phyloP scores from a whole-genome alignment of 2,329 filamentous ascomycete species.

The Furcasterigmium sp. region DNA sequence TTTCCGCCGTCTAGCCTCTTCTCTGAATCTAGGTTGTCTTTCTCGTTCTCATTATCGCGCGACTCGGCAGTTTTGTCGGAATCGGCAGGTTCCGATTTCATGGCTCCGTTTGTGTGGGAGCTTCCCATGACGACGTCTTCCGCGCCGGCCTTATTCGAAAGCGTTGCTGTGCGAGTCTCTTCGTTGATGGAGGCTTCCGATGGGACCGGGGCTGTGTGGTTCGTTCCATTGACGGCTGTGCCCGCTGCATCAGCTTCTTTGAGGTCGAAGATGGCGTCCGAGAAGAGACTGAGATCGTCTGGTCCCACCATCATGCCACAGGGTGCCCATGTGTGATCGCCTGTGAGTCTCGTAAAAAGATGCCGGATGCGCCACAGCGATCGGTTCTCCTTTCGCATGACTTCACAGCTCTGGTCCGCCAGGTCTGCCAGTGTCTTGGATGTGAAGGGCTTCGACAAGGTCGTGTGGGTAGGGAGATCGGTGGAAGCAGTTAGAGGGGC shows the following conservation, averaged over 20 bases:
- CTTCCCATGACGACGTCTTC: slow-evolving; percentile 17
- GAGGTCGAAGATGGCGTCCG: slow-evolving; percentile 23
- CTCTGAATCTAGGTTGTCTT: not conserved
- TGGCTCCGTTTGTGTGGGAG: slow-evolving; percentile 3
- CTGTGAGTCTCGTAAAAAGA: slow-evolving; percentile 66
- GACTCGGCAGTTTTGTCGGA: slow-evolving; percentile 2
- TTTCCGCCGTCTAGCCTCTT: too few species aligned
- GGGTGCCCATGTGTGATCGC: slow-evolving; percentile 66
- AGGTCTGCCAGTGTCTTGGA: slow-evolving; percentile 70
- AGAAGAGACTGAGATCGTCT: slow-evolving; percentile 51
- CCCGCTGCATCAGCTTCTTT: not conserved
- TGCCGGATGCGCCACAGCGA: slow-evolving; percentile 71
- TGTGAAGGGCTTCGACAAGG: slow-evolving; percentile 68
- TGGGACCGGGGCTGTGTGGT: slow-evolving; percentile 7
- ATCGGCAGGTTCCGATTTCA: slow-evolving; percentile 2
- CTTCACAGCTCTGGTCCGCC: slow-evolving; percentile 60
- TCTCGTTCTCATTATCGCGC: not conserved
- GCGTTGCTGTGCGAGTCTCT: slow-evolving; percentile 7
- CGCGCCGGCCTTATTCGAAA: slow-evolving; percentile 4
- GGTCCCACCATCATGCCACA: slow-evolving; percentile 53
- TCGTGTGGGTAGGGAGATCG: slow-evolving; percentile 69
- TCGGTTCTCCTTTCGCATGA: slow-evolving; percentile 70
- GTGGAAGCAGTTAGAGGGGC: slow-evolving; percentile 70
- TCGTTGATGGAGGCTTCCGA: slow-evolving; percentile 13
- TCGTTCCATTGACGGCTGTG: not conserved